Evolutionary conservation across 106 monocot species (phyloP).

Genomic region (Narthecium ossifragum): DNA sequence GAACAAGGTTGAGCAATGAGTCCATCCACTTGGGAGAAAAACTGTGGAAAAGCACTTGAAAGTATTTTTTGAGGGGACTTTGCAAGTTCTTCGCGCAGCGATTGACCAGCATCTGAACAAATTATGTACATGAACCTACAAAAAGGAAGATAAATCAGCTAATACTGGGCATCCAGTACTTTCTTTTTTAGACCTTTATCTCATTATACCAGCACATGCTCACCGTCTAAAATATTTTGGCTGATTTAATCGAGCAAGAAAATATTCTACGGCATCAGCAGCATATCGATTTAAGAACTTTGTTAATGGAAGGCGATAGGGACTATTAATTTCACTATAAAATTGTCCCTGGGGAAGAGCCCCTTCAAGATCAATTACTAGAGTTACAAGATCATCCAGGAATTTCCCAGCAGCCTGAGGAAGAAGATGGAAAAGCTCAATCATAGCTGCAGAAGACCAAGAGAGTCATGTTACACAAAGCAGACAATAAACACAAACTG

Average conservation of each 20-base stretch:
- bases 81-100: conserved; percentile 81
- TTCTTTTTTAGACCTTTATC: not conserved
- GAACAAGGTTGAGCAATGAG: conserved; percentile 31
- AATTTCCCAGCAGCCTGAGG: conserved; percentile 97
- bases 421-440: conserved; percentile 98
- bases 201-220: not conserved
- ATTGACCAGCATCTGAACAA: conserved; percentile 80
- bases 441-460: conserved; percentile 72
- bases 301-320: conserved; percentile 85
- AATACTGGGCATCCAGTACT: too few species aligned
- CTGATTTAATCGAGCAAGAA: conserved; percentile 78
- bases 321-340: conserved; percentile 99
- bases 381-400: conserved; percentile 89
- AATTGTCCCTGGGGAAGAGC: conserved; percentile 89
- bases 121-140: conserved; percentile 93
- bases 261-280: conserved; percentile 86
- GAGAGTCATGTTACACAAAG: conserved; percentile 1
- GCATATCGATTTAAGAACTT: conserved; percentile 97
- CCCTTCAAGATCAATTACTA: conserved; percentile 92
- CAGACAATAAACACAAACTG: not conserved
- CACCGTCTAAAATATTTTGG: conserved; percentile 94
- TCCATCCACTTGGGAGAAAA: conserved; percentile 33
- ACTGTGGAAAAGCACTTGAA: conserved; percentile 74
- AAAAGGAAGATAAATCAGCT: conserved; percentile 1
- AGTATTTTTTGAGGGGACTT: conserved; percentile 91